phyloP scores from a whole-genome alignment of 441 rosid genomes.

The Gossypium armourianum region DNA sequence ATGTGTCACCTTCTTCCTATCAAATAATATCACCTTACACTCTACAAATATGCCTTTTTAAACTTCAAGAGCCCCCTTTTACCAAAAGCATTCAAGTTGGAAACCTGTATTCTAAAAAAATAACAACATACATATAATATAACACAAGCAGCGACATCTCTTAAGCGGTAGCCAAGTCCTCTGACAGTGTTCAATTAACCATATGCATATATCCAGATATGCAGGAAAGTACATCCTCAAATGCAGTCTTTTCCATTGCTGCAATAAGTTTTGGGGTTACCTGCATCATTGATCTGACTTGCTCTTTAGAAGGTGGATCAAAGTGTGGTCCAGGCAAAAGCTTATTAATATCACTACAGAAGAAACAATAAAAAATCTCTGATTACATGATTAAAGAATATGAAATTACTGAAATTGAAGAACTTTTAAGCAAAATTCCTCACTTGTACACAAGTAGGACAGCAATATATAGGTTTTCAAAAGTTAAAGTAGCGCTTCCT shows the following conservation, averaged over 20 bases:
- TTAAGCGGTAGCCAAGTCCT: neutral
- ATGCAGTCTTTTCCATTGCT: neutral
- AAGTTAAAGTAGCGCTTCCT: slow-evolving; percentile 45
- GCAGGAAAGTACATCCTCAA: neutral
- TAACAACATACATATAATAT: neutral
- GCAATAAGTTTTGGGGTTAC: slow-evolving; percentile 20
- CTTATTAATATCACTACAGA: slow-evolving; percentile 68
- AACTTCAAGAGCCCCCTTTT: neutral
- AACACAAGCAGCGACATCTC: neutral
- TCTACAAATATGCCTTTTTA: neutral
- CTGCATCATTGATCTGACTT: slow-evolving; percentile 46
- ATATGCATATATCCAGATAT: neutral
- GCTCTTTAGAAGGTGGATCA: slow-evolving; percentile 77
- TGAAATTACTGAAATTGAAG: neutral
- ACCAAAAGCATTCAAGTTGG: neutral
- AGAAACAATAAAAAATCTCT: neutral
- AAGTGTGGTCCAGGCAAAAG: slow-evolving; percentile 86
- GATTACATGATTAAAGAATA: neutral
- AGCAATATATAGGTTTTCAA: slow-evolving; percentile 76
- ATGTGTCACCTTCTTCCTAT: neutral
- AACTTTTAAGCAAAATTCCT: slow-evolving; percentile 2
- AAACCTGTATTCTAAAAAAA: neutral
- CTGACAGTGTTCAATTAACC: neutral
- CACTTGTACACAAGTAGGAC: slow-evolving; percentile 77
- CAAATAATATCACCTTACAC: neutral